Evolutionary conservation across 2,329 filamentous ascomycete species (phyloP).

Genomic region (Ophiocordyceps camponoti-leonardi): DNA sequence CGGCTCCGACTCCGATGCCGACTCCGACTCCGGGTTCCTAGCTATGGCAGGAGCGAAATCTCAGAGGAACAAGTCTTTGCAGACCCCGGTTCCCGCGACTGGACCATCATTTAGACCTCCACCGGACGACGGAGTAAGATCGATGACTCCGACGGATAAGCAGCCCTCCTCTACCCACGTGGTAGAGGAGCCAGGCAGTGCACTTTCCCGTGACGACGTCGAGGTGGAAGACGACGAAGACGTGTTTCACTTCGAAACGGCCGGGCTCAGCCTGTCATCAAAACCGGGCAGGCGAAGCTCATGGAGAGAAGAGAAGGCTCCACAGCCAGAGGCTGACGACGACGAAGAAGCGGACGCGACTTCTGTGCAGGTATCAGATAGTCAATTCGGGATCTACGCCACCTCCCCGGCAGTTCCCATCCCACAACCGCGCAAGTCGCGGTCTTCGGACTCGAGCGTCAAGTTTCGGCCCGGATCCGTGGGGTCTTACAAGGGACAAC

Average conservation of each 20-base stretch:
- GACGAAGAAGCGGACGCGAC: constrained; percentile 8
- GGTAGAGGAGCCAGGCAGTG: not conserved
- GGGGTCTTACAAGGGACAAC: constrained; percentile 36
- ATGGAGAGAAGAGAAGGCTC: not conserved
- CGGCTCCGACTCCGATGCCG: constrained; percentile 7
- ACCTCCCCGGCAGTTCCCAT: constrained; percentile 28
- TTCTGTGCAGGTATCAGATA: not conserved
- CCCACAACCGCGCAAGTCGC: constrained; percentile 1
- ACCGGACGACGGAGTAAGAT: constrained; percentile 1
- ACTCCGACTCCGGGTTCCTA: constrained; percentile 22
- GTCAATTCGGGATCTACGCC: constrained; percentile 15
- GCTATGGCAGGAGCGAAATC: constrained; percentile 20
- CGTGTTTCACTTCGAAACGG: constrained; percentile 28
- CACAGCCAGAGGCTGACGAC: constrained; percentile 7
- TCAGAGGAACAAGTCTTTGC: constrained; percentile 2
- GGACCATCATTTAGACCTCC: not conserved
- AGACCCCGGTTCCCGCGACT: not conserved
- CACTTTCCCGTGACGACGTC: constrained; percentile 1
- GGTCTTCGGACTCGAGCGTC: constrained; percentile 12
- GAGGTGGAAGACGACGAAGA: constrained; percentile 20
- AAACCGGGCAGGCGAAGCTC: not conserved
- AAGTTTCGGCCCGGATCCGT: constrained; percentile 23
- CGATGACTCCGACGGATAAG: not conserved
- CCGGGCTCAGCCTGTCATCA: constrained; percentile 14
- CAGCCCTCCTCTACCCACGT: not conserved